A percentile compares a stretch with the other conserved stretches of the same genome.
phyloP scores from a whole-genome alignment of 495 filamentous ascomycete genomes.

The Aspergillus sclerotiicarbonarius region DNA sequence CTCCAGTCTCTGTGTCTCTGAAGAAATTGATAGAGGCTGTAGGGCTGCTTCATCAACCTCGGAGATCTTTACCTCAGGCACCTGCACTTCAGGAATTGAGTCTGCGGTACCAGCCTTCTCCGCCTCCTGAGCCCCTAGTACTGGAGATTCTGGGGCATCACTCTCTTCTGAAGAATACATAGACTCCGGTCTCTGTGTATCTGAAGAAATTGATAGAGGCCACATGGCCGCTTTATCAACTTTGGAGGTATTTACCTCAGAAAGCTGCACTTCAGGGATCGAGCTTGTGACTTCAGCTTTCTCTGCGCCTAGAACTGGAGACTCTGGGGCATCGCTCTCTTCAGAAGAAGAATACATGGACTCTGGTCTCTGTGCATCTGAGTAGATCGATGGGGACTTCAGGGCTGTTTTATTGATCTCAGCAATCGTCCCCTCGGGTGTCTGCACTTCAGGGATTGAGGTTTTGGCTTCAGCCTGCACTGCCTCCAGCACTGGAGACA shows the following conservation, averaged over 20 bases:
- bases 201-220: neutral
- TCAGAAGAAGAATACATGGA: neutral
- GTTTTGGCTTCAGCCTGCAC: neutral
- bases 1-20: neutral
- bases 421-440: neutral
- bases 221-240: too few species aligned
- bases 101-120: too few species aligned
- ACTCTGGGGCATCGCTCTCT: neutral
- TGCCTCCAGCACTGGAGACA: neutral
- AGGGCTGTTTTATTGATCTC: neutral
- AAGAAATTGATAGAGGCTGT: neutral
- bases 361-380: neutral
- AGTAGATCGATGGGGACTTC: neutral
- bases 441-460: neutral
- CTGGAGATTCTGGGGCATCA: neutral
- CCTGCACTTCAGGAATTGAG: neutral
- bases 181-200: neutral
- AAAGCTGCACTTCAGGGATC: too few species aligned
- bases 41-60: too few species aligned
- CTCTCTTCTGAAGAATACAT: neutral
- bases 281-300: too few species aligned
- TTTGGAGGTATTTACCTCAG: too few species aligned
- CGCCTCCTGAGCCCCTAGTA: too few species aligned
- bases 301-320: neutral
- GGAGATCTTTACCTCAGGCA: too few species aligned